Conservation (phyloP, 768 basidiomycete genomes). For the Filobasidium wieringae region DNA sequence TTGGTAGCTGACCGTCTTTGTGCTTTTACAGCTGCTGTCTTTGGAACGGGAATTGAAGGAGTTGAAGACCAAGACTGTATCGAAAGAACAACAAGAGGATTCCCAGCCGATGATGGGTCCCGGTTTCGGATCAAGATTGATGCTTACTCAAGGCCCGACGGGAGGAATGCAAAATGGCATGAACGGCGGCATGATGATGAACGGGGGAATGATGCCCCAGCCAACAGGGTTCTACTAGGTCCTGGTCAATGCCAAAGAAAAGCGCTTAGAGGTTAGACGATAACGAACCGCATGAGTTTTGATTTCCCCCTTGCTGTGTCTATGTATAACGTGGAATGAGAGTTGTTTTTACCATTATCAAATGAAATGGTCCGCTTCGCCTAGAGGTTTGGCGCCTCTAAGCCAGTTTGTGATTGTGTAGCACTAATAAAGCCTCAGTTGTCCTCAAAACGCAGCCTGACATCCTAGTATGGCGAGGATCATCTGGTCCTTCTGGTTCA, state of each 20-base stretch:
- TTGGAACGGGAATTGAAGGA: constrained; percentile 86
- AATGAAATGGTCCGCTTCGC: too few species aligned
- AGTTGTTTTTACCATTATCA: not conserved
- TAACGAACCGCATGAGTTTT: constrained; percentile 1
- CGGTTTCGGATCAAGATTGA: constrained; percentile 42
- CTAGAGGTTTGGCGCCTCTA: too few species aligned
- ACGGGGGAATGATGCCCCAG: constrained; percentile 18
- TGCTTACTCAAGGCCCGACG: constrained; percentile 29
- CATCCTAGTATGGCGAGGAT: too few species aligned
- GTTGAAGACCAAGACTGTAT: constrained; percentile 67
- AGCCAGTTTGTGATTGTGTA: too few species aligned
- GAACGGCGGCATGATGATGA: constrained; percentile 14
- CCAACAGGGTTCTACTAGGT: constrained; percentile 22
- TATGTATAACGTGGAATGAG: not conserved
- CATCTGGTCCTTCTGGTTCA: too few species aligned
- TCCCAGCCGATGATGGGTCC: constrained; percentile 82
- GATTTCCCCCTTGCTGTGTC: not conserved
- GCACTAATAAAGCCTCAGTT: too few species aligned
- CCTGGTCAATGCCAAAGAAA: not conserved
- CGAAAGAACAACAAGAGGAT: constrained; percentile 80
- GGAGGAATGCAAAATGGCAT: constrained; percentile 5
- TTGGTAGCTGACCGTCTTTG: constrained; percentile 5
- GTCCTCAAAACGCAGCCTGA: too few species aligned
- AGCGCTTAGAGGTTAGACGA: not conserved
- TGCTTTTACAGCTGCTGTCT: constrained; percentile 49